Base-by-base conservation (phyloP, 2,329 filamentous ascomycete genomes). In the Alternaria metachromatica region DNA sequence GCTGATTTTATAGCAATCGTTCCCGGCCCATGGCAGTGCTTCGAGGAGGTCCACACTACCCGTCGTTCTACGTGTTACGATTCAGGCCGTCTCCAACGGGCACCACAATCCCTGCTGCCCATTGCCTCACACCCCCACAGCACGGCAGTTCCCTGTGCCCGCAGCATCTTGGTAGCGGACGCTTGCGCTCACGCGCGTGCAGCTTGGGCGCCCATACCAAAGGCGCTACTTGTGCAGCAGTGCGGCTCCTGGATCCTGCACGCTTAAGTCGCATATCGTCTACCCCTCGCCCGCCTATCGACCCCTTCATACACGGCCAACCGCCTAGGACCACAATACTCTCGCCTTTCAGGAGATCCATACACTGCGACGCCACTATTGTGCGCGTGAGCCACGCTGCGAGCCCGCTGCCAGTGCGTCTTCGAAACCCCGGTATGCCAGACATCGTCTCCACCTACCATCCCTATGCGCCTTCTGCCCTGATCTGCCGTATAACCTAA, bases 311-410 rank as follows among this genome's bases (percentile, higher is more conserved):
- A 69, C 69, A 69, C 56, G 18, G 58, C 58, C 56, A 67, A 57
- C 63, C 48, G 49, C 51, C 63, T 60, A 56, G 63, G 59, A 59
- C 63, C 53, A 62, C 63, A 53, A 59, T 59, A 58, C 60, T 61
- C 67, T 65, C 61, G 67, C 51, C 64, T 60, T 60, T 64, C 63
- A 69, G 65, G 63, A 68, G 63, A 66, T 55, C 63, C 67, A 65
- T 68, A 66, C 64, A 63, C 60, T 51, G 41, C 62, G 45, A 68
- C 68, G 68, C 68, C 68, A 69, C 67, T 73, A 73, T 68, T 72
- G 74, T 71, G 77, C 76, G 77, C 76, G 75, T 74, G 75, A 77
- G 75, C 76, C 76, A 78, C 75, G 68, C 72, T 68, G 72, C 69
- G 75, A 72, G 67, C 75, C 74, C 62, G 66, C 63, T 64, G 62